Evolutionary conservation across 768 basidiomycete species (phyloP).

Genomic region (Serendipita indica): DNA sequence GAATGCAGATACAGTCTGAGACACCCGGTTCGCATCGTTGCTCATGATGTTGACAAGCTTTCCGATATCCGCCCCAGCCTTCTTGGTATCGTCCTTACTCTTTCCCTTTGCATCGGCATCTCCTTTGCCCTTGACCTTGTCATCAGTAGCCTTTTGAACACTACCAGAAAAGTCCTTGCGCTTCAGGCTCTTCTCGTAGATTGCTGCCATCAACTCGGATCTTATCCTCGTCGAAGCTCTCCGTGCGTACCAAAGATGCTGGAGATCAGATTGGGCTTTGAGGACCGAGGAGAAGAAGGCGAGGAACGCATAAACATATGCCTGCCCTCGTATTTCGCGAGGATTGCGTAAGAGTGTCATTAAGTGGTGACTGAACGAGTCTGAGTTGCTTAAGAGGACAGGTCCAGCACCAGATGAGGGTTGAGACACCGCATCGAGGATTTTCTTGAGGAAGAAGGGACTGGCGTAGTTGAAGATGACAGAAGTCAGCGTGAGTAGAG

Average conservation of each 20-base stretch:
- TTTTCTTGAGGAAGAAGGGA: constrained; percentile 24
- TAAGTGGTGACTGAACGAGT: constrained; percentile 18
- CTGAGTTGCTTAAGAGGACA: constrained; percentile 11
- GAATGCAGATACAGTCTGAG: background rate
- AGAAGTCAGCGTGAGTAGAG: constrained; percentile 18
- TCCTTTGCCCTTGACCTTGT: constrained; percentile 1
- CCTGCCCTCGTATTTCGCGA: background rate
- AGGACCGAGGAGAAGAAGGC: constrained; percentile 11
- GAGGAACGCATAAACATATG: constrained; percentile 13
- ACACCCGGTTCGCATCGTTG: constrained; percentile 15
- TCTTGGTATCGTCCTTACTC: constrained; percentile 9
- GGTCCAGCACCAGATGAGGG: background rate
- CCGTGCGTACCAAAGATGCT: constrained; percentile 21
- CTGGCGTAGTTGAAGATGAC: constrained; percentile 24
- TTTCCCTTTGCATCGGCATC: constrained; percentile 11
- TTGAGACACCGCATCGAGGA: constrained; percentile 13
- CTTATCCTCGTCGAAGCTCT: constrained; percentile 21
- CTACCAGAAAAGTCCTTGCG: constrained; percentile 25
- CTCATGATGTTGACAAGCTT: constrained; percentile 26
- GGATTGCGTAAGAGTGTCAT: constrained; percentile 17
- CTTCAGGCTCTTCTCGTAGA: constrained; percentile 26
- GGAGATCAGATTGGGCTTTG: constrained; percentile 14
- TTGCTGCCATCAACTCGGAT: constrained; percentile 21
- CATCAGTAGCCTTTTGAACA: constrained; percentile 15
- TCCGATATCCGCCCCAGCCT: constrained; percentile 21